phyloP scores from a whole-genome alignment of 106 monocot genomes.

The Dioscorea dumetorum region DNA sequence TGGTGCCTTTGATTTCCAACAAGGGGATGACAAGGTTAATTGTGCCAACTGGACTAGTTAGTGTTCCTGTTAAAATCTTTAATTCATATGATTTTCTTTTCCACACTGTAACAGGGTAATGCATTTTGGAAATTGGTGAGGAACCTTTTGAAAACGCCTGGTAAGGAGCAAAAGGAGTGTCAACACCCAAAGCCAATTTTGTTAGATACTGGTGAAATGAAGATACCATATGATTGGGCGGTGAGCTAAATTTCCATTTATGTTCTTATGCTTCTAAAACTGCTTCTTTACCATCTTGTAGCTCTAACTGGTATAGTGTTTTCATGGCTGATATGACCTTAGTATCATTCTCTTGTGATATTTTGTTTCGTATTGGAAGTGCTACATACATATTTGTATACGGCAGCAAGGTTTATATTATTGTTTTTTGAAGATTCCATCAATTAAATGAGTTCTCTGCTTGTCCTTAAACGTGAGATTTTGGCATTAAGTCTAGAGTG shows the following conservation, averaged over 20 bases:
- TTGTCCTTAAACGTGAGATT: too few species aligned
- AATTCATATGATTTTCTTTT: not conserved
- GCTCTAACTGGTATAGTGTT: too few species aligned
- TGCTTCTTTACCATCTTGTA: too few species aligned
- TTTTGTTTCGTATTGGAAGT: too few species aligned
- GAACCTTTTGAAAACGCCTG: constrained; percentile 13
- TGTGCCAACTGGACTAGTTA: not conserved
- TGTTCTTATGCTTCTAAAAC: too few species aligned
- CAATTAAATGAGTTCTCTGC: too few species aligned
- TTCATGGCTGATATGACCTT: too few species aligned
- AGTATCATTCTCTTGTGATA: too few species aligned
- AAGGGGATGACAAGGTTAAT: constrained; percentile 31
- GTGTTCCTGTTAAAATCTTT: not conserved
- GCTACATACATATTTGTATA: too few species aligned
- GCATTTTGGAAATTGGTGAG: constrained; percentile 19
- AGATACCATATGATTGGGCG: constrained; percentile 22
- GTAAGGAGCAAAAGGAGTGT: constrained; percentile 21
- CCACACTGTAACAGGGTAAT: constrained; percentile 1
- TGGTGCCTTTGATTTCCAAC: constrained; percentile 25
- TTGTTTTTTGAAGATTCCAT: too few species aligned
- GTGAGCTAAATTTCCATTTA: constrained; percentile 2
- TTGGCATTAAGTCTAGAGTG: too few species aligned
- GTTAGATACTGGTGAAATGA: constrained; percentile 30
- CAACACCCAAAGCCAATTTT: constrained; percentile 23
- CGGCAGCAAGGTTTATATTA: too few species aligned